phyloP scores from a whole-genome alignment of 305 asterid species.

The Solanum aculeatissimum region DNA sequence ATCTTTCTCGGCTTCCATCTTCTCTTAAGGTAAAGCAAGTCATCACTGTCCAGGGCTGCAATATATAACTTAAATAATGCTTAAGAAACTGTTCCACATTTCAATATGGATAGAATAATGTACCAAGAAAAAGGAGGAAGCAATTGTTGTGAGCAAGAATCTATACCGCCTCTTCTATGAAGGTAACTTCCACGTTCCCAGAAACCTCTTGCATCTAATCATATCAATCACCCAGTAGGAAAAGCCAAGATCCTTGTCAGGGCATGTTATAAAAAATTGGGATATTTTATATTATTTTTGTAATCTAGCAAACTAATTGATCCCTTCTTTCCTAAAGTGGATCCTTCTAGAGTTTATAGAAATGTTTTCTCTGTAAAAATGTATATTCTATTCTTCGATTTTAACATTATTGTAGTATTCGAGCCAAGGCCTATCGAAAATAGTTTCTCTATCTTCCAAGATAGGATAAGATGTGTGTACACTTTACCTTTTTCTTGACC shows the following conservation, averaged over 20 bases:
- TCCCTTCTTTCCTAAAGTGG: too few species aligned
- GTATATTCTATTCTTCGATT: too few species aligned
- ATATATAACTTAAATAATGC: conserved; percentile 19
- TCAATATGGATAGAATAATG: neutral
- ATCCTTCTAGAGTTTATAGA: too few species aligned
- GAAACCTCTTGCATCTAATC: conserved; percentile 92
- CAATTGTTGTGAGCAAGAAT: conserved; percentile 1
- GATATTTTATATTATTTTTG: neutral
- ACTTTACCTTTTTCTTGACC: too few species aligned
- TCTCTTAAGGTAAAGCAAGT: conserved; percentile 93
- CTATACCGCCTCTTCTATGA: conserved; percentile 90
- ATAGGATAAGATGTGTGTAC: too few species aligned
- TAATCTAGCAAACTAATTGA: too few species aligned
- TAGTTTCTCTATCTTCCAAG: too few species aligned
- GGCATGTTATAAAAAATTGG: conserved; percentile 74
- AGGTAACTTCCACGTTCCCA: conserved; percentile 98
- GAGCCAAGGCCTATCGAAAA: too few species aligned
- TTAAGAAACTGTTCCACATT: neutral
- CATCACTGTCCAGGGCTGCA: conserved; percentile 98
- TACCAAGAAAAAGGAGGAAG: neutral
- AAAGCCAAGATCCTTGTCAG: conserved; percentile 89
- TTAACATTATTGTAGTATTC: too few species aligned
- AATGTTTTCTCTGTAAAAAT: too few species aligned
- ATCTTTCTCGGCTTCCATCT: conserved; percentile 96
- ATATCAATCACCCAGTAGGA: conserved; percentile 46